Percentiles rank a stretch among this genome's conserved stretches.
These are phyloP conservation scores for Metschnikowia chrysomelidarum DNA, from an alignment of 805 yeast genomes.

Conservation along the genomic window DNA sequence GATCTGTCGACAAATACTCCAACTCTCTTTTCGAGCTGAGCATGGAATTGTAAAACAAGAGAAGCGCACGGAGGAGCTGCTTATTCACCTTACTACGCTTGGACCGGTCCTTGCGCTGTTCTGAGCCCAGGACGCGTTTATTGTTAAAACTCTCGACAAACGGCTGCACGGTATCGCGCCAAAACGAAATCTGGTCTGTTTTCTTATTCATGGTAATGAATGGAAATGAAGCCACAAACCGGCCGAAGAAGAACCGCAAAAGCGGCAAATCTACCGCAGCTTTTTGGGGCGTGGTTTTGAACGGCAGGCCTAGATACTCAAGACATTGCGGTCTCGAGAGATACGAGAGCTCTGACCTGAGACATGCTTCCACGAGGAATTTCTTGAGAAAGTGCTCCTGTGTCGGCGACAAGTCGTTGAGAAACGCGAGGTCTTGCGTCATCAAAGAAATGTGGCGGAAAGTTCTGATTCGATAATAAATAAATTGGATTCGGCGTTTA, in stretches of 20 bases:
- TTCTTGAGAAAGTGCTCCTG: slow-evolving; percentile 90
- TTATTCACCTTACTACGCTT: slow-evolving; percentile 59
- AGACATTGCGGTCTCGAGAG: slow-evolving; percentile 63
- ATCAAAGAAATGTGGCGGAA: too few species aligned
- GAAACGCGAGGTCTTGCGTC: slow-evolving; percentile 9
- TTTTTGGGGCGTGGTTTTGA: slow-evolving; percentile 30
- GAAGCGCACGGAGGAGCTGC: slow-evolving; percentile 59
- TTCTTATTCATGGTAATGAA: slow-evolving; percentile 53
- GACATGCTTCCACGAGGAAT: slow-evolving; percentile 63
- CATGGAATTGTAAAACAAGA: slow-evolving; percentile 74
- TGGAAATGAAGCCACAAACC: slow-evolving; percentile 71
- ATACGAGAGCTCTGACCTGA: slow-evolving; percentile 58
- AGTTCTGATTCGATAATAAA: too few species aligned
- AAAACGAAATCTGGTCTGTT: slow-evolving; percentile 53
- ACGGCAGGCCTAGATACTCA: slow-evolving; percentile 76
- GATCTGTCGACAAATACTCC: slow-evolving; percentile 38
- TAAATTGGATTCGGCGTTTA: too few species aligned
- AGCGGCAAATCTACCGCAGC: slow-evolving; percentile 58
- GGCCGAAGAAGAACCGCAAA: slow-evolving; percentile 59
- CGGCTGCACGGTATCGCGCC: slow-evolving; percentile 78
- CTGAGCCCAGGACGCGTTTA: slow-evolving; percentile 67
- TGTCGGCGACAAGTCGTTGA: slow-evolving; percentile 44
- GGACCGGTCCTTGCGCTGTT: slow-evolving; percentile 70
- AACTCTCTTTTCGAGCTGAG: slow-evolving; percentile 60
- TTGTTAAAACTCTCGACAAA: slow-evolving; percentile 77